Percentiles rank a stretch among this genome's conserved stretches.
Conservation (phyloP, 345 rosid species). For the Cardamine chenopodiifolia region DNA sequence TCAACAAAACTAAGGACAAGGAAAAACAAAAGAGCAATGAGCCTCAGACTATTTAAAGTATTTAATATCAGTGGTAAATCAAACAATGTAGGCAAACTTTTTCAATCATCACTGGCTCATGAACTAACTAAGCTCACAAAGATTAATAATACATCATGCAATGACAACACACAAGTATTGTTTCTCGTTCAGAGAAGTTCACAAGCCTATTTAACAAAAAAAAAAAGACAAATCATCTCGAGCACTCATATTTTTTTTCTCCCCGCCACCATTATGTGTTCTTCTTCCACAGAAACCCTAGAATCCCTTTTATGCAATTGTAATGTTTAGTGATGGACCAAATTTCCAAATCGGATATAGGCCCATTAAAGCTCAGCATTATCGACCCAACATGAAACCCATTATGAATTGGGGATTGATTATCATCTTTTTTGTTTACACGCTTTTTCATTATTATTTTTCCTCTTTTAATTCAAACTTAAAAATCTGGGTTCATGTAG, state of each 20-base stretch:
- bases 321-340: background rate
- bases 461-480: background rate
- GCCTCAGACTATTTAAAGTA: slow-evolving; percentile 32
- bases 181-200: background rate
- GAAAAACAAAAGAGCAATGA: background rate
- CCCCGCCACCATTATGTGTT: slow-evolving; percentile 3
- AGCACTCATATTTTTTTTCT: background rate
- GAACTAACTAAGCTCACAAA: background rate
- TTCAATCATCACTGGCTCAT: slow-evolving; percentile 38
- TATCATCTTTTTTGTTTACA: background rate
- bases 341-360: background rate
- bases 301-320: background rate
- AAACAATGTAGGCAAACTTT: slow-evolving; percentile 39
- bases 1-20: background rate
- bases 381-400: background rate
- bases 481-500: background rate
- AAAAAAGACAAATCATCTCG: background rate
- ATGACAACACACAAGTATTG: background rate
- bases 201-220: background rate
- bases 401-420: background rate
- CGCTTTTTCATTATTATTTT: background rate
- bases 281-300: slow-evolving; percentile 18
- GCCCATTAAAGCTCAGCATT: slow-evolving; percentile 11
- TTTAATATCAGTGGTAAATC: slow-evolving; percentile 26
- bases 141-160: background rate